A percentile compares a stretch with the other conserved stretches of the same genome.
Evolutionary conservation across 2,329 filamentous ascomycete genomes (phyloP).

Genomic region (Colletotrichum musae): DNA sequence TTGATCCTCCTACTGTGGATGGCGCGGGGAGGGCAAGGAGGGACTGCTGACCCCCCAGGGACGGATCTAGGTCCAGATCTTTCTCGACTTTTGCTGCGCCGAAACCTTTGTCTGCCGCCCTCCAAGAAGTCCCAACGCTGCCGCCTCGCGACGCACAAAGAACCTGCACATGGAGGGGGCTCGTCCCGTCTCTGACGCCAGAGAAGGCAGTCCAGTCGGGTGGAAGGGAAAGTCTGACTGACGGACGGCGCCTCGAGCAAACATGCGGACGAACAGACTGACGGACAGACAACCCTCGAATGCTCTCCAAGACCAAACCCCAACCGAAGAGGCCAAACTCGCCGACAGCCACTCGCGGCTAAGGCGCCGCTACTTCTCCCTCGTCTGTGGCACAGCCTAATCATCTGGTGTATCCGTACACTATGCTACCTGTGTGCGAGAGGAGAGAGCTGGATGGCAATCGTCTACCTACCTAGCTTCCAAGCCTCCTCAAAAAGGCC

Average conservation of each 20-base stretch:
- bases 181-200: conserved; percentile 31
- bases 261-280: conserved; percentile 8
- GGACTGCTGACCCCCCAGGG: neutral
- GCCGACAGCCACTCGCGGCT: conserved; percentile 3
- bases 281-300: neutral
- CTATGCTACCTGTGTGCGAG: neutral
- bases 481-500: neutral
- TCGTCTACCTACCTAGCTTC: neutral
- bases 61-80: conserved; percentile 22
- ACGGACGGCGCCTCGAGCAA: conserved; percentile 9
- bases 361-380: neutral
- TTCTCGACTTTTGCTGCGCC: conserved; percentile 11
- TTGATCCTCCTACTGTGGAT: conserved; percentile 19
- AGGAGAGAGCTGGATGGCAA: neutral
- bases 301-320: neutral
- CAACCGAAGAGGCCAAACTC: neutral
- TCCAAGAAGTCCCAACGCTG: conserved; percentile 10
- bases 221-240: conserved; percentile 19
- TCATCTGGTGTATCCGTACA: neutral
- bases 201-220: neutral
- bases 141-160: conserved; percentile 30
- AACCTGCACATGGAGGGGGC: conserved; percentile 33
- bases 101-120: conserved; percentile 1
- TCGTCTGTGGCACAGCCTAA: neutral
- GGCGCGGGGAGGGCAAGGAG: conserved; percentile 30